Conservation (phyloP, 2,329 filamentous ascomycete species). For the Fonsecaea nubica region DNA sequence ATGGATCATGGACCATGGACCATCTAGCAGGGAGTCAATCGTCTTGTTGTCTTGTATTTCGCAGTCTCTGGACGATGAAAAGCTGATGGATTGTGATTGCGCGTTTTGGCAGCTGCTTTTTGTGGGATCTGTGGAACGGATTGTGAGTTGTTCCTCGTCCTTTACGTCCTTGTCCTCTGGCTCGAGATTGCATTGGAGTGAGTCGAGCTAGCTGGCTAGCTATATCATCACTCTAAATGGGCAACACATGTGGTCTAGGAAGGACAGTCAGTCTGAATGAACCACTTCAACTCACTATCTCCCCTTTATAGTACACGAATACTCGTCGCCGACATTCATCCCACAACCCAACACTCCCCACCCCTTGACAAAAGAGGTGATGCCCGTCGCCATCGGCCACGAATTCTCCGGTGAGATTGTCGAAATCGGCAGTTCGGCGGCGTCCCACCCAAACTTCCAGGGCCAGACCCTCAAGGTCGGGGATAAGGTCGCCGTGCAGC, state of each 20-base stretch:
- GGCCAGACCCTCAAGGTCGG: conserved; percentile 55
- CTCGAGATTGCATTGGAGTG: not conserved
- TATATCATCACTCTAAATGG: not conserved
- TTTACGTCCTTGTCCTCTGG: not conserved
- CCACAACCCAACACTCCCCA: conserved; percentile 58
- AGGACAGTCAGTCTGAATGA: not conserved
- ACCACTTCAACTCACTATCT: not conserved
- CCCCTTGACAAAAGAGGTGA: conserved; percentile 62
- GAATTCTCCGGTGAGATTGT: conserved; percentile 68
- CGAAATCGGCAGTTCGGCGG: conserved; percentile 57
- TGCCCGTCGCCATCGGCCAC: conserved; percentile 68
- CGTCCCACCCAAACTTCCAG: not conserved
- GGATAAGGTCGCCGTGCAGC: conserved; percentile 65
- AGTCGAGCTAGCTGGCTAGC: not conserved
- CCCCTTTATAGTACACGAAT: conserved; percentile 53
- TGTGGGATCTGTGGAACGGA: conserved; percentile 52
- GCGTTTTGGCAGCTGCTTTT: conserved; percentile 41
- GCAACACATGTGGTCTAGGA: not conserved
- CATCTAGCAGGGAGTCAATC: no score
- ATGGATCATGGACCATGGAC: not conserved
- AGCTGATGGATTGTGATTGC: not conserved
- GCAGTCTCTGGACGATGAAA: no score
- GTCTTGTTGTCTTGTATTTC: no score
- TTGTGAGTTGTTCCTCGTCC: conserved; percentile 23
- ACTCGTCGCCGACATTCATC: conserved; percentile 57